Conservation (phyloP, 306 rosid genomes). For the Sphenostylis stenocarpa region DNA sequence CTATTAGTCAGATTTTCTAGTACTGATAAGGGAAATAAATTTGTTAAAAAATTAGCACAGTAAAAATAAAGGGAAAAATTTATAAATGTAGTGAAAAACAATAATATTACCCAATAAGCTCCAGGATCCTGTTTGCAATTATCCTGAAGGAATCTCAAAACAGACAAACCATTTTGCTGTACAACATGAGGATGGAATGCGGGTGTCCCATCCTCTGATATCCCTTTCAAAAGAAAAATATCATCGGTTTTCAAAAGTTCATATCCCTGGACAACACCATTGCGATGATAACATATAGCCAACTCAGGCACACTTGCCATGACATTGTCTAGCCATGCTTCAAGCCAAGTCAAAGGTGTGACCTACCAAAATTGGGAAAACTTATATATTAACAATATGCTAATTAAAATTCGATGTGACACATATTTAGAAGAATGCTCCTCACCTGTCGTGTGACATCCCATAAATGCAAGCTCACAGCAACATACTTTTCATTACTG, state of each 20-base stretch:
- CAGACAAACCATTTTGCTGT: slow-evolving; percentile 96
- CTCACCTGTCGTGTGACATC: slow-evolving; percentile 85
- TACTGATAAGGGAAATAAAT: not conserved
- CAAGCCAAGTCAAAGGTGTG: slow-evolving; percentile 95
- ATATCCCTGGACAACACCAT: slow-evolving; percentile 97
- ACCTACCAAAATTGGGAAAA: slow-evolving; percentile 52
- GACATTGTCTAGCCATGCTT: slow-evolving; percentile 99
- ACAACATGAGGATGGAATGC: slow-evolving; percentile 95
- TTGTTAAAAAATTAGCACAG: slow-evolving; percentile 8
- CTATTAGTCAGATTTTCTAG: slow-evolving; percentile 26
- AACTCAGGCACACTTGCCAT: slow-evolving; percentile 99
- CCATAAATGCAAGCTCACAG: slow-evolving; percentile 98
- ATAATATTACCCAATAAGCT: slow-evolving; percentile 82
- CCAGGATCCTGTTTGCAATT: slow-evolving; percentile 99
- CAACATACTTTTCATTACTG: slow-evolving; percentile 92
- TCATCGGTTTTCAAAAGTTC: slow-evolving; percentile 96
- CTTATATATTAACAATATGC: slow-evolving; percentile 27
- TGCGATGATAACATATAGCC: slow-evolving; percentile 92
- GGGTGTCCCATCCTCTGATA: slow-evolving; percentile 91
- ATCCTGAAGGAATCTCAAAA: slow-evolving; percentile 95
- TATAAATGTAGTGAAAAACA: not conserved
- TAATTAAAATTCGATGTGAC: not conserved
- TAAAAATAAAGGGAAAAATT: slow-evolving; percentile 4
- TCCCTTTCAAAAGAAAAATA: slow-evolving; percentile 83
- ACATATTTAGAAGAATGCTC: slow-evolving; percentile 15